Evolutionary conservation across 805 yeast genomes (phyloP).

Genomic region (Kodamaea fukazawae): DNA sequence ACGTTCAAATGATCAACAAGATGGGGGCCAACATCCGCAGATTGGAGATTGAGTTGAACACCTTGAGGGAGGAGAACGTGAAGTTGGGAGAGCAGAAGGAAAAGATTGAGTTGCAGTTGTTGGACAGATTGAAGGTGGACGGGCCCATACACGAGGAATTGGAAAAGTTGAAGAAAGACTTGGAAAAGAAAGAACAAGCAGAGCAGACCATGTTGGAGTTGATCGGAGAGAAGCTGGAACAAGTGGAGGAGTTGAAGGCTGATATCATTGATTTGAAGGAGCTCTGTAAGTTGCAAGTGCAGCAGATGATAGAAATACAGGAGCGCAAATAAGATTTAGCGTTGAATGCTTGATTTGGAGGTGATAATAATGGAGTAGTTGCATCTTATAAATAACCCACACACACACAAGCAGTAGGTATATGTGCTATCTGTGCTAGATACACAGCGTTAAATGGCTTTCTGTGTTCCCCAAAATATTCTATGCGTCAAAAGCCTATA

Average conservation of each 20-base stretch:
- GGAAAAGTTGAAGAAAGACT: slow-evolving; percentile 20
- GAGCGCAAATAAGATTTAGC: background rate
- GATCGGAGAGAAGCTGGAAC: slow-evolving; percentile 85
- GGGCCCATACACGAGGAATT: slow-evolving; percentile 31
- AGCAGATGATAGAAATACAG: slow-evolving; percentile 58
- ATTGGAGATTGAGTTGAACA: slow-evolving; percentile 71
- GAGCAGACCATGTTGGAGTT: slow-evolving; percentile 62
- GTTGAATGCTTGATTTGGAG: no score
- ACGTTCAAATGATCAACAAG: slow-evolving; percentile 66
- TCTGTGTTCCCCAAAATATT: no score
- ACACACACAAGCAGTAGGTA: no score
- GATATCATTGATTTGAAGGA: slow-evolving; percentile 90
- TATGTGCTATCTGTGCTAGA: no score
- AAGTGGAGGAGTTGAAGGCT: slow-evolving; percentile 78
- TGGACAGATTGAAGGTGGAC: slow-evolving; percentile 33
- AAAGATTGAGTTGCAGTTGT: slow-evolving; percentile 64
- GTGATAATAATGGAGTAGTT: no score
- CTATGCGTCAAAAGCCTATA: no score
- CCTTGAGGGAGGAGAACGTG: slow-evolving; percentile 60
- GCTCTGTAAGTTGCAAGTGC: slow-evolving; percentile 77
- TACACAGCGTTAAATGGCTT: no score
- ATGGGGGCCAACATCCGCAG: slow-evolving; percentile 75
- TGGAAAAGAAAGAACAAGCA: slow-evolving; percentile 35
- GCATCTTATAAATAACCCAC: no score
- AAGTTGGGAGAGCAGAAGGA: slow-evolving; percentile 57